Base-by-base conservation (phyloP, 2,329 filamentous ascomycete species). In the Fusarium begoniae region DNA sequence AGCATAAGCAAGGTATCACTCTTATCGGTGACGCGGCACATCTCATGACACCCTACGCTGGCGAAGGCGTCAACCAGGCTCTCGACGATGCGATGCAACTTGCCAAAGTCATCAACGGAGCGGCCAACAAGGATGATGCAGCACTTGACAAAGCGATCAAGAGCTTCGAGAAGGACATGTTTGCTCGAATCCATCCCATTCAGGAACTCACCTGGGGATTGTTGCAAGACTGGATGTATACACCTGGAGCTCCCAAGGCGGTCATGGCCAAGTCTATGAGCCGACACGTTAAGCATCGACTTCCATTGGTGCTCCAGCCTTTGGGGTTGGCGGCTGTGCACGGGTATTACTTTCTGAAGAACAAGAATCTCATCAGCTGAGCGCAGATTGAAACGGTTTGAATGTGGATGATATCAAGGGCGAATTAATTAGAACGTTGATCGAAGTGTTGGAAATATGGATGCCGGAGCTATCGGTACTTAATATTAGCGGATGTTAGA, bases 21-120 rank as follows among this genome's bases (percentile, higher is more conserved):
- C 76, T 90, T 20, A 82, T 91, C 32, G 90, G 90, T 10, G 89
- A 91, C 73, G 87, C 89, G 2, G 89, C 89, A 13, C 89, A 91
- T 78, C 75, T 90, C 28, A 90, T 90, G 87, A 85, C 86, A 2
- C 87, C 87, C 1, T 89, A 87, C 70, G 87, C 86, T 3, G 90
- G 90, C 10, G 89, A 90, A 65, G 89, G 89, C 5, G 89, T 90
- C 32, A 91, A 91, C 75, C 81, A 86, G 26, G 88, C 84, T 4
- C 84, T 92, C 78, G 83, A 85, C 53, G 89, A 91, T 77, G 85
- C 88, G 13, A 78, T 87, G 69, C 79, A 84, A 28, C 82, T 91
- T 26, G 86, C 85, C 1, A 77, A 81, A 37, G 82, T 83, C 12
- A 86, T 89, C 68, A 75, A 82, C 55, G 67, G 69, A 14, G 77